These are phyloP conservation scores for Penicillium verhagenii DNA, from an alignment of 495 filamentous ascomycete species.

Conservation along the genomic window DNA sequence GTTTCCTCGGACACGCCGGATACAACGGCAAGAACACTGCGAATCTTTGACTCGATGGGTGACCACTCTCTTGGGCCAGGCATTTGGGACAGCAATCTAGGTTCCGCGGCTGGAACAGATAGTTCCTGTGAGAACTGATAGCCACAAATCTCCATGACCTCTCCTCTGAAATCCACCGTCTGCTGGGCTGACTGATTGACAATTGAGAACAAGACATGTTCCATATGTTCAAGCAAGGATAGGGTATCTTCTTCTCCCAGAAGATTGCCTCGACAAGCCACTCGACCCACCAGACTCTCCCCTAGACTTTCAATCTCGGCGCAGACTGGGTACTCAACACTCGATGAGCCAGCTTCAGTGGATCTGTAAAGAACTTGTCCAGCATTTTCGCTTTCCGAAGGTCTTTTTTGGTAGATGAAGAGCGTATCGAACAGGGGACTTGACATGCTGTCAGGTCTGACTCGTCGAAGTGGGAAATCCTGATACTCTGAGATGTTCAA, in stretches of 20 bases:
- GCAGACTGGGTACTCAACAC: constrained; percentile 76
- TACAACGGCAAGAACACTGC: constrained; percentile 61
- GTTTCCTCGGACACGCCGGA: constrained; percentile 57
- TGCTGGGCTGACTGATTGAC: constrained; percentile 41
- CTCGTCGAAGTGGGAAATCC: constrained; percentile 44
- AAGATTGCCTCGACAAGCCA: constrained; percentile 61
- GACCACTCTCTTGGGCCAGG: constrained; percentile 15
- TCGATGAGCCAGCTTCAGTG: constrained; percentile 51
- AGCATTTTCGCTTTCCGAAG: background rate
- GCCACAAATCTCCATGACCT: constrained; percentile 53
- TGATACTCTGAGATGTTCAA: constrained; percentile 59
- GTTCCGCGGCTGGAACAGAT: background rate
- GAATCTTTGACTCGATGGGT: constrained; percentile 49
- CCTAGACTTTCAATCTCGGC: constrained; percentile 68
- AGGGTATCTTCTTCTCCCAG: constrained; percentile 41
- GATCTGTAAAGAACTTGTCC: constrained; percentile 49
- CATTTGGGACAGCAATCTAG: background rate
- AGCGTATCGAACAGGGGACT: constrained; percentile 71
- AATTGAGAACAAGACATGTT: constrained; percentile 54
- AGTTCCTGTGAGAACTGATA: constrained; percentile 32
- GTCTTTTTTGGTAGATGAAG: constrained; percentile 74
- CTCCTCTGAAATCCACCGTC: constrained; percentile 49
- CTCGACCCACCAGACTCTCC: constrained; percentile 58
- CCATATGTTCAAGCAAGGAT: constrained; percentile 52
- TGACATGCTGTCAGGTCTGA: constrained; percentile 22